A percentile compares a stretch with the other conserved stretches of the same genome.
Conservation (phyloP, 23 red algal species). For the Pyropia yezoensis region DNA sequence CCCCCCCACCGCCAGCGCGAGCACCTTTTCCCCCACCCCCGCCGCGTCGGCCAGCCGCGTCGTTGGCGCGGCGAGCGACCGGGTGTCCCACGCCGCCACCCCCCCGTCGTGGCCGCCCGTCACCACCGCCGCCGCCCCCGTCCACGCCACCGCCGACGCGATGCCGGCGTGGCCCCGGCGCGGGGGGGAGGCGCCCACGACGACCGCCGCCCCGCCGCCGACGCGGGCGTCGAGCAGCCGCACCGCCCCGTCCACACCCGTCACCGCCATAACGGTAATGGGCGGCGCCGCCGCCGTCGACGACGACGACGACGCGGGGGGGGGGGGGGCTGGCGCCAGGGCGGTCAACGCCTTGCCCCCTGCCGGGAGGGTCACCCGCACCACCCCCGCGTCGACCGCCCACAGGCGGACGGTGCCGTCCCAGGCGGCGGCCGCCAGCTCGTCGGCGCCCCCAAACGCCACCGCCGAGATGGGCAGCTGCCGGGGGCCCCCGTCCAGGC, state of each 20-base stretch:
- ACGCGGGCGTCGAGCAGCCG: conserved; percentile 32
- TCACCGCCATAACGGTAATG: conserved; percentile 6
- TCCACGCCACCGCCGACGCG: conserved; percentile 26
- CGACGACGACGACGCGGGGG: too few species aligned
- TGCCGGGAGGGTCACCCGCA: conserved; percentile 35
- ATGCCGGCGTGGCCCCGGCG: conserved; percentile 20
- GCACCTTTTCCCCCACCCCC: too few species aligned
- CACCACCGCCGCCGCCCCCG: conserved; percentile 4
- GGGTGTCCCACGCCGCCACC: conserved; percentile 43
- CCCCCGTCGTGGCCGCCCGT: conserved; percentile 41
- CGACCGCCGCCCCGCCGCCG: conserved; percentile 33
- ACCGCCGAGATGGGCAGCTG: conserved; percentile 27
- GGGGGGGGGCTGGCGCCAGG: conserved; percentile 9
- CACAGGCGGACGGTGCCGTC: conserved; percentile 36
- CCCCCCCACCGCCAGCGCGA: too few species aligned
- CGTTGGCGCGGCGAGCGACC: conserved; percentile 16
- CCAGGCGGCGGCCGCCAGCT: conserved; percentile 26
- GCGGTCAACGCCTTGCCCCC: conserved; percentile 40
- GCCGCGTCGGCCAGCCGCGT: too few species aligned
- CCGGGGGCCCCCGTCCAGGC: too few species aligned
- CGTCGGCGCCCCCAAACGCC: conserved; percentile 14
- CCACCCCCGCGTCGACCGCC: conserved; percentile 19
- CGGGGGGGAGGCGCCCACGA: conserved; percentile 2
- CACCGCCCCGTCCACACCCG: conserved; percentile 36
- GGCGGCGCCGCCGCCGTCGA: neutral